Evolutionary conservation across 305 asterid genomes (phyloP).

Genomic region (Fraxinus platypoda): DNA sequence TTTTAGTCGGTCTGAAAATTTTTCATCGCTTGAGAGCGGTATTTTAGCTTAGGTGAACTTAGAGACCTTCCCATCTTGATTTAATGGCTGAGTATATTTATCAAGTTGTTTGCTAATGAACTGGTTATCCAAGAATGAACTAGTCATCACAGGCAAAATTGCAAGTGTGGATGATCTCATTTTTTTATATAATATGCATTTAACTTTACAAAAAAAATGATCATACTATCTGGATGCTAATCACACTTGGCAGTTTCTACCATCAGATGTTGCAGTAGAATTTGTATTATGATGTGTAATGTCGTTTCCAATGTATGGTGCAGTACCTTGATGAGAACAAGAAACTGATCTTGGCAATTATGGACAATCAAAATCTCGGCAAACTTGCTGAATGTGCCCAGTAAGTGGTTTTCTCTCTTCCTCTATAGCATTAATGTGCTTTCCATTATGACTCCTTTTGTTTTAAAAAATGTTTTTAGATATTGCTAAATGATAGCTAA

Average conservation of each 20-base stretch:
- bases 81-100: background rate
- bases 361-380: conserved; percentile 93
- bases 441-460: background rate
- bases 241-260: background rate
- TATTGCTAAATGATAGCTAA: background rate
- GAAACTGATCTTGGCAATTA: conserved; percentile 81
- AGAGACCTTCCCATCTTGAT: background rate
- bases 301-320: conserved; percentile 24
- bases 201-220: background rate
- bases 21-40: background rate
- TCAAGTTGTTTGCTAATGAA: background rate
- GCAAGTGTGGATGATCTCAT: background rate
- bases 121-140: background rate
- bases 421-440: background rate
- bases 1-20: background rate
- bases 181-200: background rate
- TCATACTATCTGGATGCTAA: background rate
- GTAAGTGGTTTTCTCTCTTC: conserved; percentile 44
- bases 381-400: conserved; percentile 94
- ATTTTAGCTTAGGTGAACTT: background rate
- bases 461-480: background rate
- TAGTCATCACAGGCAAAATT: background rate
- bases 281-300: conserved; percentile 7
- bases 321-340: conserved; percentile 98
- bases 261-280: background rate